A percentile compares a stretch with the other conserved stretches of the same genome.
Evolutionary conservation across 2,329 filamentous ascomycete genomes (phyloP).

Genomic region (Epichloe uncinata): DNA sequence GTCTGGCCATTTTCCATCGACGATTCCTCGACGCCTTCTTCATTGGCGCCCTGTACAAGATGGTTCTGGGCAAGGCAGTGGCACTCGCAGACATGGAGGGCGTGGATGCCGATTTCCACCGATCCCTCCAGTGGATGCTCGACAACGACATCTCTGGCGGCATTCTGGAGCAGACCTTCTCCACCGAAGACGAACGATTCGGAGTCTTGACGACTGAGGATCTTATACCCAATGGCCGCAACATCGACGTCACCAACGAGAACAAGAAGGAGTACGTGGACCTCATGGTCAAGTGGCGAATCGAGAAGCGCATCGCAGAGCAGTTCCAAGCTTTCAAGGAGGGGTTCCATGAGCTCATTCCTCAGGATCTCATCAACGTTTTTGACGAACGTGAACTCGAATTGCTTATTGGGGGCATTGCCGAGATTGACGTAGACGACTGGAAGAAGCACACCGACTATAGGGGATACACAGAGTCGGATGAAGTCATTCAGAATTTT

Average conservation of each 20-base stretch:
- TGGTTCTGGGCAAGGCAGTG: constrained; percentile 92
- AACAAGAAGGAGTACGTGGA: constrained; percentile 99
- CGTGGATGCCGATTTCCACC: constrained; percentile 94
- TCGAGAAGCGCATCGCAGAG: constrained; percentile 94
- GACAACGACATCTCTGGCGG: constrained; percentile 92
- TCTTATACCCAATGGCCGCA: constrained; percentile 73
- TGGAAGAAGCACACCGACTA: constrained; percentile 99
- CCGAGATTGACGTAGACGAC: constrained; percentile 98
- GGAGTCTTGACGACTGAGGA: constrained; percentile 91
- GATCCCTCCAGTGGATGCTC: constrained; percentile 92
- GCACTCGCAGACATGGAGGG: constrained; percentile 93
- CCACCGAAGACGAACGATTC: constrained; percentile 93
- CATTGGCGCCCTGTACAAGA: constrained; percentile 98
- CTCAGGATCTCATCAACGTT: constrained; percentile 90
- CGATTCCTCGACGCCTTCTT: constrained; percentile 98
- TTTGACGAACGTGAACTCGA: constrained; percentile 97
- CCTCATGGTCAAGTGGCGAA: constrained; percentile 97
- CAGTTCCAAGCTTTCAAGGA: constrained; percentile 97
- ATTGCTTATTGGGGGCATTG: constrained; percentile 92
- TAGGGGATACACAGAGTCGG: constrained; percentile 92
- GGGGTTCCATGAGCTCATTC: constrained; percentile 95
- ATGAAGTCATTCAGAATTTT: constrained; percentile 96
- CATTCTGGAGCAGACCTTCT: constrained; percentile 90
- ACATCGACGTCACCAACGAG: constrained; percentile 94
- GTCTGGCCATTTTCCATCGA: constrained; percentile 93